Evolutionary conservation across 2,329 filamentous ascomycete species (phyloP), one percentile per base, ranked within the genome.

Genomic region (Onygena corvina): DNA sequence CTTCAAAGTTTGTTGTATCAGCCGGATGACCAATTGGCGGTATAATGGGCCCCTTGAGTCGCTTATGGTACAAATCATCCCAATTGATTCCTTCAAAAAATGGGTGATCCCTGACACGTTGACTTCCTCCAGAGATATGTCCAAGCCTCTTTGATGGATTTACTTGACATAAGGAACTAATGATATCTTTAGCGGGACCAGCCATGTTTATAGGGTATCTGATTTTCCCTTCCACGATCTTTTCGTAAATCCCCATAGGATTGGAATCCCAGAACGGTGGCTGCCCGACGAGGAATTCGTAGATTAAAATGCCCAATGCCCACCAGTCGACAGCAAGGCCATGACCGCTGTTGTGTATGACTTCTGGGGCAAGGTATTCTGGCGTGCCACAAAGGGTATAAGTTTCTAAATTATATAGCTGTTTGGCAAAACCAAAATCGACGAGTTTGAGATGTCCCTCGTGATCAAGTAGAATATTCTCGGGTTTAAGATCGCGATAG

Each of bases 201-300:
- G 75, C 72, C 73, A 81, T 79, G 54, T 73, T 72, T 6, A 70
- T 70, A 5, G 79, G 79, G 59, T 76, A 82, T 51, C 77, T 76
- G 34, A 83, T 64, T 52, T 71, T 75, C 51, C 79, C 79, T 62
- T 79, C 75, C 11, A 82, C 77, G 54, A 83, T 83, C 60, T 78
- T 78, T 62, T 82, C 79, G 60, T 82, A 82, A 53, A 82, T 81
- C 53, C 79, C 79, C 76, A 82, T 80, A 2, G 79, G 79, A 56
- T 81, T 81, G 52, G 80, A 76, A 60, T 82, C 79, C 79, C 79
- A 83, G 61, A 82, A 83, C 1, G 79, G 79, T 18, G 79, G 79
- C 57, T 82, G 78, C 47, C 79, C 79, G 46, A 82, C 78, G 16
- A 83, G 67, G 59, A 83, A 82, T 57, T 83, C 79, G 61, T 81